Percentiles rank a stretch among this genome's conserved stretches.
Conservation (phyloP, 345 rosid species). For the Brassica juncea region DNA sequence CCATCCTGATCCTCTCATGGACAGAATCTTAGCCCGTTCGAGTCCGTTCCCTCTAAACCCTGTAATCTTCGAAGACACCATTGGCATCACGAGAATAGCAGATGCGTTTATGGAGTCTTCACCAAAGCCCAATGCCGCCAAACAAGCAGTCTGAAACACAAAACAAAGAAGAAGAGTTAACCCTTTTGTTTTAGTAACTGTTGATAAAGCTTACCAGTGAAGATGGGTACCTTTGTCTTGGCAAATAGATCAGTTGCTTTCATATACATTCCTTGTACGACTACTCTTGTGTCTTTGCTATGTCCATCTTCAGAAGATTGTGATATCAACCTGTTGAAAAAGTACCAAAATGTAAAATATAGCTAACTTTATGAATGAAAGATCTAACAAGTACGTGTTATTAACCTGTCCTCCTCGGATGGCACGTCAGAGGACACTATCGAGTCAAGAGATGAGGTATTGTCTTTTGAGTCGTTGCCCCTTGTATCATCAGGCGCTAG, state of each 20-base stretch:
- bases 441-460: constrained; percentile 53
- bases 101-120: constrained; percentile 97
- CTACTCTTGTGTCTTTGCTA: constrained; percentile 64
- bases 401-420: constrained; percentile 74
- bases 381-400: neutral
- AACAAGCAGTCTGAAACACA: constrained; percentile 67
- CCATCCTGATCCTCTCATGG: constrained; percentile 72
- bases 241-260: constrained; percentile 58
- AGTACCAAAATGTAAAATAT: neutral
- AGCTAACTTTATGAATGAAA: neutral
- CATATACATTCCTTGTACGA: constrained; percentile 53
- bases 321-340: constrained; percentile 52
- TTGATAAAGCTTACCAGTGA: neutral
- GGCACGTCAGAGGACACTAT: constrained; percentile 55
- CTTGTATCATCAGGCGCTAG: constrained; percentile 93
- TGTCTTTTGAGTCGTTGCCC: constrained; percentile 79
- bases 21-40: constrained; percentile 63
- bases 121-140: constrained; percentile 68
- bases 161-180: neutral
- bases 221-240: constrained; percentile 71
- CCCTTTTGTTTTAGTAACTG: neutral
- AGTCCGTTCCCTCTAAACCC: constrained; percentile 77
- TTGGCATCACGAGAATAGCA: constrained; percentile 93
- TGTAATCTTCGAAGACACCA: constrained; percentile 91
- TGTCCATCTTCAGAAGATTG: constrained; percentile 53